Evolutionary conservation across 2,329 filamentous ascomycete species (phyloP).

Genomic region (Xylaria sp.): DNA sequence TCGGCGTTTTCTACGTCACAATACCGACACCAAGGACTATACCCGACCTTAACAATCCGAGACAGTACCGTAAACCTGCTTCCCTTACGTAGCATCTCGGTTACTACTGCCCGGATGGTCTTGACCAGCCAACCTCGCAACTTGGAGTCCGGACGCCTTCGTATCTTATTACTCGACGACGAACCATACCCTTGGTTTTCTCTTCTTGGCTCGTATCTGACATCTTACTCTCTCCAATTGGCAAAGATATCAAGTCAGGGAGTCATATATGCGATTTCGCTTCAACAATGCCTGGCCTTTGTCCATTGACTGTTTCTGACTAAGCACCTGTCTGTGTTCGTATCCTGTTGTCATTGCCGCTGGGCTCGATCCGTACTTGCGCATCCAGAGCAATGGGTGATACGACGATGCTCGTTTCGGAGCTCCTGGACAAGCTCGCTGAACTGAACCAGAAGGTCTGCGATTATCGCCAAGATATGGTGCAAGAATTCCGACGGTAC

Average conservation of each 20-base stretch:
- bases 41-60: background rate
- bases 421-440: conserved; percentile 63
- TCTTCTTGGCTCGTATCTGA: conserved; percentile 13
- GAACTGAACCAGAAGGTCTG: conserved; percentile 68
- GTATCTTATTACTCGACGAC: conserved; percentile 13
- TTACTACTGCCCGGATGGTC: conserved; percentile 13
- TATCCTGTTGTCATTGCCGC: conserved; percentile 12
- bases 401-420: conserved; percentile 60
- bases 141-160: conserved; percentile 5
- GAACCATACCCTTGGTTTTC: conserved; percentile 10
- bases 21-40: conserved; percentile 8
- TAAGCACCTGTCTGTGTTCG: conserved; percentile 24
- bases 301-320: conserved; percentile 30
- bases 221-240: conserved; percentile 16
- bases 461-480: conserved; percentile 66
- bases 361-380: conserved; percentile 23
- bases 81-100: conserved; percentile 11
- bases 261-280: background rate
- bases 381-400: conserved; percentile 56
- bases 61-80: conserved; percentile 6
- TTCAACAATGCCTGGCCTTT: conserved; percentile 28
- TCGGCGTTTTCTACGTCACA: conserved; percentile 26
- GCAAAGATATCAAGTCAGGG: background rate
- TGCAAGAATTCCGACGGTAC: conserved; percentile 66
- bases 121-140: conserved; percentile 8